Evolutionary conservation across 768 basidiomycete genomes (phyloP), one percentile per base, ranked within the genome.

Genomic region (Trichaptum fuscoviolaceum): DNA sequence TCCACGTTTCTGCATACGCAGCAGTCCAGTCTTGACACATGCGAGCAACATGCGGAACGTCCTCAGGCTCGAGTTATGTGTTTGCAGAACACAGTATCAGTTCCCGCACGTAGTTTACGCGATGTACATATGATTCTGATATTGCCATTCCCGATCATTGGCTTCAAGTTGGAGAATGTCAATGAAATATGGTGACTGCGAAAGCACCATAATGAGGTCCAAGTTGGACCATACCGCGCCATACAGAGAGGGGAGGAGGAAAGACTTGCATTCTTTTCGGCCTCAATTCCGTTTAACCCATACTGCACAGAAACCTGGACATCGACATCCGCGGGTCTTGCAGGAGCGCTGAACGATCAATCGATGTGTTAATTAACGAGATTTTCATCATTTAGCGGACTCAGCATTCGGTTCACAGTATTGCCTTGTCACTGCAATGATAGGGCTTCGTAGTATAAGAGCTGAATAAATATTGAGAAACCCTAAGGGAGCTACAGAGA

Each of bases 261-360:
- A 68, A n/a, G 72, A 70, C 25, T 68, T 69, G 77, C 77, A 80
- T 63, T 77, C 74, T 9, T 64, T 65, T 73, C 72, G 1, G 77
- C 70, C 18, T 71, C 67, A n/a, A 64, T 57, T 1, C 69, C 70
- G 18, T 66, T 62, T 23, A 77, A 65, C 2, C 69, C 63, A 67
- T 77, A 79, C 34, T 73, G 78, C 9, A 67, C 69, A 62, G 69
- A 61, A 24, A 9, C 30, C 59, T 18, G 24, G 25, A n/a, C n/a
- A n/a, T n/a, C n/a, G 25, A 61, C 30, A 17, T 25, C 25, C 10
- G n/a, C n/a, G n/a, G 9, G 30, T 17, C 15, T 2, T 18, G 24
- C 59, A 24, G 59, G 59, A 24, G 9, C 6, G 23, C n/a, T n/a
- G n/a, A n/a, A n/a, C n/a, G n/a, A n/a, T n/a, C n/a, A n/a, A n/a